These are phyloP conservation scores for Elongisporangium anandrum DNA, from an alignment of 352 stramenopile genomes.

Conservation along the genomic window DNA sequence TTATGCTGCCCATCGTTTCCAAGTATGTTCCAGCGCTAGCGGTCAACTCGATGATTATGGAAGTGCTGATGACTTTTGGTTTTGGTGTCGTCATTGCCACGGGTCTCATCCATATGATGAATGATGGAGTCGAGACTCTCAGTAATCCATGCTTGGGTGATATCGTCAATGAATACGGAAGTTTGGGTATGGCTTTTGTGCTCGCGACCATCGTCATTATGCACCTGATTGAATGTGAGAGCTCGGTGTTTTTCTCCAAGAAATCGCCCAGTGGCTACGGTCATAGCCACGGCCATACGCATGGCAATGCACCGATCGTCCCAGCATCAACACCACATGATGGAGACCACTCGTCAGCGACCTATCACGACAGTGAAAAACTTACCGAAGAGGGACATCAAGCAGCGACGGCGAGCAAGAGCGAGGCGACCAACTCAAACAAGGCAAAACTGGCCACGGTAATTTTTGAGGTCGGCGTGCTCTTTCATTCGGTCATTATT, in stretches of 20 bases:
- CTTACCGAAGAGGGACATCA: neutral
- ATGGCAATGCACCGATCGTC: slow-evolving; percentile 13
- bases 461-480: slow-evolving; percentile 50
- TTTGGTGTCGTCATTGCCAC: slow-evolving; percentile 68
- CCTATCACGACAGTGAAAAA: slow-evolving; percentile 13
- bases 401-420: neutral
- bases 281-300: slow-evolving; percentile 28
- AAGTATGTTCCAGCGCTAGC: slow-evolving; percentile 26
- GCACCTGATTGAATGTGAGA: slow-evolving; percentile 66
- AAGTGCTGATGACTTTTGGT: slow-evolving; percentile 50
- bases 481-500: slow-evolving; percentile 72
- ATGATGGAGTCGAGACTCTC: slow-evolving; percentile 50
- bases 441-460: slow-evolving; percentile 38
- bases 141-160: slow-evolving; percentile 47
- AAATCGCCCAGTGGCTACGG: slow-evolving; percentile 11
- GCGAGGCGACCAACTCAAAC: slow-evolving; percentile 12
- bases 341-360: slow-evolving; percentile 6
- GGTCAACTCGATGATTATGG: slow-evolving; percentile 38
- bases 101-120: slow-evolving; percentile 73
- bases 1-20: slow-evolving; percentile 38
- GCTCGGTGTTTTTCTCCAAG: slow-evolving; percentile 39
- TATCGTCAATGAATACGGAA: slow-evolving; percentile 47
- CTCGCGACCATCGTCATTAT: slow-evolving; percentile 60
- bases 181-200: slow-evolving; percentile 49
- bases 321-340: slow-evolving; percentile 11